These are phyloP conservation scores for Podaxis pistillaris DNA, from an alignment of 768 basidiomycete species.

Conservation along the genomic window DNA sequence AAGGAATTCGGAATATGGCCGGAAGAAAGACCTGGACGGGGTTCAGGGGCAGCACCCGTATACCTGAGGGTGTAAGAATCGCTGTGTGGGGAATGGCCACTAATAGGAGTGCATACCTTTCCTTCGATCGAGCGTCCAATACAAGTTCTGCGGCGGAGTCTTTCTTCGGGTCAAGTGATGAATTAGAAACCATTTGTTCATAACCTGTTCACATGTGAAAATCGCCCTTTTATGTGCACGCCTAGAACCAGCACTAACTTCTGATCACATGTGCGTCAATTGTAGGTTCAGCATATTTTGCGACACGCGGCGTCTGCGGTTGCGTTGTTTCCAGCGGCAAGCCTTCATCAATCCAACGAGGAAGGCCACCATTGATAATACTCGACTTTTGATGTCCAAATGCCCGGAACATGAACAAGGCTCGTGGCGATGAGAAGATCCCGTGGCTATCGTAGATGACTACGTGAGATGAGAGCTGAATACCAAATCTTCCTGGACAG, in stretches of 20 bases:
- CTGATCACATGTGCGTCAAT: conserved; percentile 50
- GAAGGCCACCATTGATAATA: conserved; percentile 91
- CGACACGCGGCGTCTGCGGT: conserved; percentile 24
- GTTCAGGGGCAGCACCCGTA: conserved; percentile 81
- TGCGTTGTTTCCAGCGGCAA: conserved; percentile 45
- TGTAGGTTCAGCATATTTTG: conserved; percentile 51
- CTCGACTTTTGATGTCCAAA: conserved; percentile 88
- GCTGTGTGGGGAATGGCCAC: background rate
- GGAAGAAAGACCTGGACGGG: conserved; percentile 80
- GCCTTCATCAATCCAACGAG: conserved; percentile 73
- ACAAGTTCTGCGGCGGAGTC: conserved; percentile 61
- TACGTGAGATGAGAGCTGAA: conserved; percentile 73
- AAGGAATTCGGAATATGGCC: conserved; percentile 91
- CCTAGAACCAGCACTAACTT: conserved; percentile 36
- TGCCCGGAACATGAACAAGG: conserved; percentile 90
- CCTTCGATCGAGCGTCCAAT: conserved; percentile 84
- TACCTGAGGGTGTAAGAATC: conserved; percentile 50
- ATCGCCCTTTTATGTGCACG: background rate
- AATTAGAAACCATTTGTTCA: conserved; percentile 76
- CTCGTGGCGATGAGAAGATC: conserved; percentile 89
- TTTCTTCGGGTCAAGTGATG: conserved; percentile 41
- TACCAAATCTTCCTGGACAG: conserved; percentile 60
- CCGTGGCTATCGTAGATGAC: conserved; percentile 90
- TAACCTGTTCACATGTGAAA: conserved; percentile 52
- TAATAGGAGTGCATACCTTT: conserved; percentile 49